Conservation (phyloP, 2,329 filamentous ascomycete genomes). For the Chrysoporthe cubensis region DNA sequence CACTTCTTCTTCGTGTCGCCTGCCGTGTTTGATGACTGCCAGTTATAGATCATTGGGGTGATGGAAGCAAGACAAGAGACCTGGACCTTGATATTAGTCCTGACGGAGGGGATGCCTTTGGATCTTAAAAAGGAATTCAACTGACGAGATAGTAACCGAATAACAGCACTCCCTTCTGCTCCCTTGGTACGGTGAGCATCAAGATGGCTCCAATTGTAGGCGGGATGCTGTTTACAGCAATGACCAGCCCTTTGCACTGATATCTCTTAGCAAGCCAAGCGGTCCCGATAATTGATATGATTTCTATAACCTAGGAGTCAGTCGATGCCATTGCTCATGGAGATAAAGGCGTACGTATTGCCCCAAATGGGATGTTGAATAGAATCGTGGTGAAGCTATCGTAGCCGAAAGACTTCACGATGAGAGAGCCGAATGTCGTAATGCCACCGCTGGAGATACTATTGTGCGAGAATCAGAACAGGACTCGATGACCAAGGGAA, state of each 20-base stretch:
- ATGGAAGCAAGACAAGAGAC: constrained; percentile 35
- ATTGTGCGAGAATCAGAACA: neutral
- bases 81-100: neutral
- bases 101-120: neutral
- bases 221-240: constrained; percentile 43
- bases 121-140: neutral
- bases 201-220: constrained; percentile 49
- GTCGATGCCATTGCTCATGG: neutral
- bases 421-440: constrained; percentile 61
- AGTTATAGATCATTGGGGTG: constrained; percentile 63
- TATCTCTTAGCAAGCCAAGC: constrained; percentile 49
- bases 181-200: constrained; percentile 51
- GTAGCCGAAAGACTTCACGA: constrained; percentile 62
- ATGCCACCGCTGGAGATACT: constrained; percentile 60
- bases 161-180: constrained; percentile 52
- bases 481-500: constrained; percentile 21
- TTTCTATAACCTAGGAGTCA: constrained; percentile 41
- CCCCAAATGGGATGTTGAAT: constrained; percentile 65
- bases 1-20: constrained; percentile 73
- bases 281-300: constrained; percentile 61
- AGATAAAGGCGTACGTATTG: constrained; percentile 40
- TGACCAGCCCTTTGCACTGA: constrained; percentile 49
- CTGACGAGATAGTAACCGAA: constrained; percentile 55
- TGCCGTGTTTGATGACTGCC: constrained; percentile 66
- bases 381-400: constrained; percentile 59